Evolutionary conservation across 768 basidiomycete genomes (phyloP), one percentile per base, ranked within the genome.

Genomic region (Sarcodon aspratus): DNA sequence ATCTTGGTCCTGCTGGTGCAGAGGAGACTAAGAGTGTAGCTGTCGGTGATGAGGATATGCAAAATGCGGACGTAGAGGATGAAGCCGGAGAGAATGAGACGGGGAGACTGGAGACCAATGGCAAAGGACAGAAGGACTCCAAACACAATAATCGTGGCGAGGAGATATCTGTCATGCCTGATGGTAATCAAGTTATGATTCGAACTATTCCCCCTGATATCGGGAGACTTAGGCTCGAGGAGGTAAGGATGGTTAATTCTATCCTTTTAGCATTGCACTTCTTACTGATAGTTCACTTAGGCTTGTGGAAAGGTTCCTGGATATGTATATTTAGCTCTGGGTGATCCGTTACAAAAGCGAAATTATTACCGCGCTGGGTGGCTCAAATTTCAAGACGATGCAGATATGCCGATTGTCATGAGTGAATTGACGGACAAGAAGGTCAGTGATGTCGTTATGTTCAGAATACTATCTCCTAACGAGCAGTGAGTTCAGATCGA

Each of bases 291-390:
- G 15, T 55, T 38, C 18, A 54, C 48, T 1, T 53, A 96, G 94
- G 78, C 84, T 35, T 87, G 86, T 58, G 68, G 73, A 50, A 80
- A 78, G 56, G 70, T 90, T 48, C 75, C 83, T 5, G 94, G 93
- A 2, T 97, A 82, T 62, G 70, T 88, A 44, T 86, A 95, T 64
- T 76, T 98, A 12, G 92, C 92, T 8, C 68, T 97, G 0, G 91
- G 90, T 27, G 94, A 97, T 55, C 94, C 95, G 9, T 66, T 90
- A 37, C 88, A 91, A 63, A 94, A 94, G 66, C 82, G 91, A 51
- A 88, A 87, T 57, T 97, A 87, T 62, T 92, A 95, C 61, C 87
- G 95, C 33, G 89, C 92, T 1, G 95, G 91, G 10, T 97, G 94
- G 93, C 71, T 96, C 51, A 80, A 80, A 54, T 96, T 94, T 61